Conservation (phyloP, 257 asterid species). For the Nicotiana noctiflora region DNA sequence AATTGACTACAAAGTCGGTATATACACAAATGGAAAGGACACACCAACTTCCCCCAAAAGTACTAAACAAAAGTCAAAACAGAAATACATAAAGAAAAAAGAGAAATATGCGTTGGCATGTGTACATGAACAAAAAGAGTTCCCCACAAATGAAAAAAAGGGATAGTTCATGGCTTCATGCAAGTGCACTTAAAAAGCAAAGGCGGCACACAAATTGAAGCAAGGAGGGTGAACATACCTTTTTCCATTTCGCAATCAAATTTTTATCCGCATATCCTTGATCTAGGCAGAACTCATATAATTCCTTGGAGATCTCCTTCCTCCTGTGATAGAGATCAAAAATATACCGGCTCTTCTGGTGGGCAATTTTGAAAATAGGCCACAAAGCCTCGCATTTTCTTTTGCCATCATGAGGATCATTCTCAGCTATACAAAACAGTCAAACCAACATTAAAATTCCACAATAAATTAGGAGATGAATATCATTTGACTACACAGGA, state of each 20-base stretch:
- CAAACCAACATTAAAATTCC: not conserved
- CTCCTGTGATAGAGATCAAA: conserved; percentile 73
- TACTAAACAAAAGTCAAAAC: not conserved
- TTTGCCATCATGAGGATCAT: conserved; percentile 77
- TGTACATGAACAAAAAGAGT: not conserved
- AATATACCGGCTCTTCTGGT: conserved; percentile 82
- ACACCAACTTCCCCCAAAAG: not conserved
- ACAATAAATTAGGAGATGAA: not conserved
- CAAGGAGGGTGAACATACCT: conserved; percentile 29
- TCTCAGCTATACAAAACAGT: conserved; percentile 52
- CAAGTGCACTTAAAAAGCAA: not conserved
- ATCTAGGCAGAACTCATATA: conserved; percentile 85
- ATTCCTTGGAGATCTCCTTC: conserved; percentile 79
- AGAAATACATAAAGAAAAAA: not conserved
- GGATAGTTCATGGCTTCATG: not conserved
- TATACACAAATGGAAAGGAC: not conserved
- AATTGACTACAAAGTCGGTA: not conserved
- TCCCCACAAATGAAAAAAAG: not conserved
- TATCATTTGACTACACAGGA: not conserved
- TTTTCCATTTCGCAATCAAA: conserved; percentile 89
- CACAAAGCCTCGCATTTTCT: conserved; percentile 83
- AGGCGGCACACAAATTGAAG: not conserved
- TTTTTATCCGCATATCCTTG: conserved; percentile 94
- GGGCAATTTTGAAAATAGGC: conserved; percentile 94
- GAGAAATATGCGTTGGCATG: not conserved